These are phyloP conservation scores for Quercus suber DNA, from an alignment of 306 rosid species.

Conservation along the genomic window DNA sequence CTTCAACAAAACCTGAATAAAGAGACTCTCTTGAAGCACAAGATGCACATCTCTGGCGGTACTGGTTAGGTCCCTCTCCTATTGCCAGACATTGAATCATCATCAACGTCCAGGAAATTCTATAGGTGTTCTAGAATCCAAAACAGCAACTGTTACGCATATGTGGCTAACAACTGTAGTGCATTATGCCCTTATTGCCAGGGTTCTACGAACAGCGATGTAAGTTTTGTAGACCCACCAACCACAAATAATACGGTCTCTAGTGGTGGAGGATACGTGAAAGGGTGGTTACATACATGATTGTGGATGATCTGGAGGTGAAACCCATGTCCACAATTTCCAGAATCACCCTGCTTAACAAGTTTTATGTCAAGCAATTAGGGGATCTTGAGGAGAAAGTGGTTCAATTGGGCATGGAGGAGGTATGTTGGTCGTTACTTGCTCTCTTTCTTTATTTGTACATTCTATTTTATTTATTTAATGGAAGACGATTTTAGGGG, in stretches of 20 bases:
- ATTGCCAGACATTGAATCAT: no score
- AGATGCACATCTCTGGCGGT: accelerated
- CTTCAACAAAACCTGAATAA: slow-evolving; percentile 13
- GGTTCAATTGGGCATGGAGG: slow-evolving; percentile 3
- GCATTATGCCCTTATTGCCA: no score
- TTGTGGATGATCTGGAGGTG: slow-evolving; percentile 33
- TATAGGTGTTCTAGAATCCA: no score
- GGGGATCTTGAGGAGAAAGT: slow-evolving; percentile 6
- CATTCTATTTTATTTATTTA: not conserved
- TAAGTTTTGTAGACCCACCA: not conserved
- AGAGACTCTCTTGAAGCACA: slow-evolving; percentile 28
- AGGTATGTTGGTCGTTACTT: slow-evolving; percentile 13
- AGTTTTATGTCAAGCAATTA: slow-evolving; percentile 16
- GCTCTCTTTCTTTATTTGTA: no score
- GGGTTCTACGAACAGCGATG: no score
- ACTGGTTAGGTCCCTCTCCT: no score
- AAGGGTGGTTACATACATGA: slow-evolving; percentile 29
- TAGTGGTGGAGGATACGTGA: slow-evolving; percentile 12
- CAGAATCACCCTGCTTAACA: not conserved
- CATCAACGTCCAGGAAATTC: no score
- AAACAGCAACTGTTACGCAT: no score
- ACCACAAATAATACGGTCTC: not conserved
- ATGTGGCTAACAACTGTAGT: no score
- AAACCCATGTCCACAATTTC: slow-evolving; percentile 25
- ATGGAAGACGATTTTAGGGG: no score